A percentile compares a stretch with the other conserved stretches of the same genome.
Evolutionary conservation across 2,329 filamentous ascomycete species (phyloP).

Genomic region (Biscogniauxia mediterranea): DNA sequence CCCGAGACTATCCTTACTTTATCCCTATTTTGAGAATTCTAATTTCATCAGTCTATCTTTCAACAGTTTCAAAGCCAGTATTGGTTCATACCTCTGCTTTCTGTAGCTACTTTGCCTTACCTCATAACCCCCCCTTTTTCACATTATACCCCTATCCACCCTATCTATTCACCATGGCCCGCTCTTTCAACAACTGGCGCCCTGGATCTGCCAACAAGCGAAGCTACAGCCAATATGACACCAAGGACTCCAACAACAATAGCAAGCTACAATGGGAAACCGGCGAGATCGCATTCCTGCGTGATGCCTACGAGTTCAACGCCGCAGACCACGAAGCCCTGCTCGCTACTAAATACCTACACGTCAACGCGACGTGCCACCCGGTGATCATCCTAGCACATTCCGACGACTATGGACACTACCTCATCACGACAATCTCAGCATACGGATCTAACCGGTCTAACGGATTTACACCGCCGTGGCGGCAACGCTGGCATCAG

Average conservation of each 20-base stretch:
- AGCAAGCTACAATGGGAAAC: conserved; percentile 5
- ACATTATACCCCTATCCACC: neutral
- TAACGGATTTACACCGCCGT: conserved; percentile 20
- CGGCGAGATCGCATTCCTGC: conserved; percentile 35
- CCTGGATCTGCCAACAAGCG: neutral
- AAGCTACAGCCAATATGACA: conserved; percentile 1
- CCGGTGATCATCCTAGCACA: conserved; percentile 35
- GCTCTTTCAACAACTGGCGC: neutral
- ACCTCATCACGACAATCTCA: conserved; percentile 33
- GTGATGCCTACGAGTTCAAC: conserved; percentile 13
- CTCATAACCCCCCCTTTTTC: no score
- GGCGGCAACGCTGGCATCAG: conserved; percentile 27
- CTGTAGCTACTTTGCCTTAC: no score
- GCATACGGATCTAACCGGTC: conserved; percentile 27
- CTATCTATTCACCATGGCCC: neutral
- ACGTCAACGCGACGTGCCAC: conserved; percentile 26
- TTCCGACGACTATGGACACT: conserved; percentile 14
- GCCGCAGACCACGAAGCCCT: conserved; percentile 16
- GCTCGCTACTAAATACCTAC: conserved; percentile 19
- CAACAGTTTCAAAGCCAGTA: no score
- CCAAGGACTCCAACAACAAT: neutral
- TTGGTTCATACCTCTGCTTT: no score
- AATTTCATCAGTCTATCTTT: no score
- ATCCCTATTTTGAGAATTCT: no score
- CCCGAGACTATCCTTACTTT: no score